A percentile compares a stretch with the other conserved stretches of the same genome.
Evolutionary conservation across 2,329 filamentous ascomycete species (phyloP).

Genomic region (Fusarium virguliforme): DNA sequence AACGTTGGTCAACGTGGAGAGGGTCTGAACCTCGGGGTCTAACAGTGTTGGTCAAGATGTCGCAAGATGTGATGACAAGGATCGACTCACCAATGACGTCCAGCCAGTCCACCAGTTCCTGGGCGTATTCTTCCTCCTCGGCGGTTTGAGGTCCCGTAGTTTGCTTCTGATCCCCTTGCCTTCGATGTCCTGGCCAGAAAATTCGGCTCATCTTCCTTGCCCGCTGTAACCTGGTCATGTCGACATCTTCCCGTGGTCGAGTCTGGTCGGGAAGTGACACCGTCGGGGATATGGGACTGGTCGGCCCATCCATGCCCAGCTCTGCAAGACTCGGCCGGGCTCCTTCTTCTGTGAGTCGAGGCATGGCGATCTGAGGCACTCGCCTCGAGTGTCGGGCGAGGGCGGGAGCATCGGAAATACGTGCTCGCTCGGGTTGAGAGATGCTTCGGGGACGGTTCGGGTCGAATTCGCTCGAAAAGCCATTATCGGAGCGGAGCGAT

Average conservation of each 20-base stretch:
- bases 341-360: conserved; percentile 60
- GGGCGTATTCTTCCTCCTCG: conserved; percentile 56
- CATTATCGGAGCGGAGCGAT: conserved; percentile 41
- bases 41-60: conserved; percentile 16
- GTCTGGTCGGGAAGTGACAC: conserved; percentile 50
- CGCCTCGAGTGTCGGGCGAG: conserved; percentile 53
- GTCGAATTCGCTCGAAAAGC: conserved; percentile 29
- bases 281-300: conserved; percentile 47
- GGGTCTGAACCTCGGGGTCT: conserved; percentile 88
- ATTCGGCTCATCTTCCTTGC: conserved; percentile 49
- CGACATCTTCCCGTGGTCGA: conserved; percentile 3
- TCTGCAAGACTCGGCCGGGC: conserved; percentile 56
- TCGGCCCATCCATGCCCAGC: conserved; percentile 47
- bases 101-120: conserved; percentile 60
- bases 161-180: conserved; percentile 22
- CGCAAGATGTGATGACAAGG: neutral
- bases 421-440: conserved; percentile 55
- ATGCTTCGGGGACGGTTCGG: conserved; percentile 55
- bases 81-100: conserved; percentile 58
- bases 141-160: conserved; percentile 9
- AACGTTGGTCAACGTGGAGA: conserved; percentile 89
- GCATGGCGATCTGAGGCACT: conserved; percentile 56
- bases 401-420: conserved; percentile 38
- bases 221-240: conserved; percentile 28
- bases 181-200: conserved; percentile 49